These are phyloP conservation scores for Pseudognaphalium luteoalbum DNA, from an alignment of 129 eudicot genomes.

Conservation along the genomic window DNA sequence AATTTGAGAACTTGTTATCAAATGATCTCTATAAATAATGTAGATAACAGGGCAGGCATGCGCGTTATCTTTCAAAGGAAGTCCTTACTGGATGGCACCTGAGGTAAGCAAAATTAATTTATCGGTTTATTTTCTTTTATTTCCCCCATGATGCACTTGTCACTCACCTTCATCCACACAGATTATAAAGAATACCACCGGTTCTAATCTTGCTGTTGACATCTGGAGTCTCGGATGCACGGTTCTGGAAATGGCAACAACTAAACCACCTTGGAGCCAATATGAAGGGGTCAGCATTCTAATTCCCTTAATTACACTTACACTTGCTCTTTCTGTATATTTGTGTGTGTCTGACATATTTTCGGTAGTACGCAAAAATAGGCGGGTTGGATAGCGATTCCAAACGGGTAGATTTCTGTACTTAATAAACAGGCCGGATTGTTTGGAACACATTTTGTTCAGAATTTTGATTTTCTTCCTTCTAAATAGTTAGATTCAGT, in stretches of 20 bases:
- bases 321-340: background rate
- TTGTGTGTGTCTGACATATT: background rate
- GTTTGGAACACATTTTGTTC: background rate
- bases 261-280: conserved; percentile 99
- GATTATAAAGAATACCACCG: conserved; percentile 82
- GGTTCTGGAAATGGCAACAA: conserved; percentile 95
- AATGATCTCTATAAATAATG: conserved; percentile 18
- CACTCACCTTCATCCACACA: conserved; percentile 22
- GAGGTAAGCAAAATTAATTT: conserved; percentile 54
- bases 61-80: conserved; percentile 85
- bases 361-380: background rate
- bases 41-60: conserved; percentile 84
- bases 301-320: conserved; percentile 1
- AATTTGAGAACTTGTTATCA: background rate
- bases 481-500: background rate
- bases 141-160: background rate
- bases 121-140: background rate
- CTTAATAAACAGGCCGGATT: background rate
- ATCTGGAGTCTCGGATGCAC: conserved; percentile 99
- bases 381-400: background rate
- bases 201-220: conserved; percentile 88
- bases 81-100: conserved; percentile 99
- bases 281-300: conserved; percentile 87
- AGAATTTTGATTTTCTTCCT: background rate
- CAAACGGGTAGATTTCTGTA: background rate